Conservation (phyloP, 352 stramenopile genomes). For the Blastocystis sp. region DNA sequence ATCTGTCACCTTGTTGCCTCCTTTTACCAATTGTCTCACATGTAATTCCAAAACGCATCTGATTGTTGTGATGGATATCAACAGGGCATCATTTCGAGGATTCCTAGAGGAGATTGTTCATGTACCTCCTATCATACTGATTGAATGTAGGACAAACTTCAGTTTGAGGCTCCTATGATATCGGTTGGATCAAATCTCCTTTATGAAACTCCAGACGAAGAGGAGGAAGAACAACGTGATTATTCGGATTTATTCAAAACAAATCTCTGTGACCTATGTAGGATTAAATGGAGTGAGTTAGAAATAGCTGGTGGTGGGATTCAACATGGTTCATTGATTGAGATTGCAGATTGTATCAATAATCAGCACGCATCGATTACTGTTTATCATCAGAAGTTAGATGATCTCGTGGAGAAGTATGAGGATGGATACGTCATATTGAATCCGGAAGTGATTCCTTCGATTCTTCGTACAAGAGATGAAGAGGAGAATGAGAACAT, state of each 20-base stretch:
- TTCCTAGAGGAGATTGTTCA: conserved; percentile 58
- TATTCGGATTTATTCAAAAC: background rate
- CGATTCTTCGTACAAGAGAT: conserved; percentile 12
- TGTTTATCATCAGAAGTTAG: conserved; percentile 16
- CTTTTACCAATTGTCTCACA: conserved; percentile 26
- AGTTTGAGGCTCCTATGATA: conserved; percentile 49
- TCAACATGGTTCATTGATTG: conserved; percentile 8
- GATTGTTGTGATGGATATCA: conserved; percentile 18
- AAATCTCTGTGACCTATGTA: conserved; percentile 23
- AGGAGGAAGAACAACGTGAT: background rate
- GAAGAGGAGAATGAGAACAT: conserved; percentile 8
- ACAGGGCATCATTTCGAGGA: conserved; percentile 12
- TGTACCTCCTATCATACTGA: background rate
- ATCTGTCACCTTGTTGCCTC: conserved; percentile 47
- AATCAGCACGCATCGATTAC: conserved; percentile 53
- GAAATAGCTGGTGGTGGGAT: conserved; percentile 24
- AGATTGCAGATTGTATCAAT: conserved; percentile 4
- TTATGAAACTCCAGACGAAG: conserved; percentile 33
- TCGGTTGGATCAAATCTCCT: conserved; percentile 32
- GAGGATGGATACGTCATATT: conserved; percentile 56
- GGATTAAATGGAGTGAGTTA: background rate
- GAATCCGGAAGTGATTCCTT: conserved; percentile 31
- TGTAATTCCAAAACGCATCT: conserved; percentile 22
- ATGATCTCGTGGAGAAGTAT: conserved; percentile 2
- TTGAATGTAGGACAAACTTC: conserved; percentile 5